Conservation (phyloP, 345 rosid species). For the Dovyalis caffra region DNA sequence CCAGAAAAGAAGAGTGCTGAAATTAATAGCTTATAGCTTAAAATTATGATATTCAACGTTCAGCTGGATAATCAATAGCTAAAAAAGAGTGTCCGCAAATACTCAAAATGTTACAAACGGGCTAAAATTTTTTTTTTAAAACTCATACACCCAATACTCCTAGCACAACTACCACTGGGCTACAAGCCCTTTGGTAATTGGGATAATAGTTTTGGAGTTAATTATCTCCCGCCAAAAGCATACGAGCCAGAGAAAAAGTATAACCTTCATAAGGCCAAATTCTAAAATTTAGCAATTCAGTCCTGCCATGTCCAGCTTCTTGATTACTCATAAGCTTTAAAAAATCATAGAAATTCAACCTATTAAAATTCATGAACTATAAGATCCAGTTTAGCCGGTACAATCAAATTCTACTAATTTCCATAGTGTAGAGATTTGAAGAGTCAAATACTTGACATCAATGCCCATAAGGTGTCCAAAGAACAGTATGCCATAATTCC, state of each 20-base stretch:
- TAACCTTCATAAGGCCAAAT: not conserved
- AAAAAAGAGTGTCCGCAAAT: not conserved
- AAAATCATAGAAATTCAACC: not conserved
- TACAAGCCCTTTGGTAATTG: too few relatives aligned
- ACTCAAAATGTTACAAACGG: not conserved
- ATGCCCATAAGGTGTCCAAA: not conserved
- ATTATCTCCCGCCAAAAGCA: not conserved
- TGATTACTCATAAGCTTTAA: not conserved
- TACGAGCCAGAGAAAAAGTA: not conserved
- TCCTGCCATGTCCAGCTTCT: not conserved
- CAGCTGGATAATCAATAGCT: not conserved
- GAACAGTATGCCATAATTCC: not conserved
- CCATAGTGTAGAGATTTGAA: not conserved
- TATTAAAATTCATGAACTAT: not conserved
- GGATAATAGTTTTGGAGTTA: not conserved
- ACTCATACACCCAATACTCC: too few relatives aligned
- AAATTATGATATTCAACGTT: not conserved
- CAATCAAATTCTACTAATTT: not conserved
- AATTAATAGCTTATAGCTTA: not conserved
- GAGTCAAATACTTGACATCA: not conserved
- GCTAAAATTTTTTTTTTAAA: too few relatives aligned
- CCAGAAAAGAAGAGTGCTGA: not conserved
- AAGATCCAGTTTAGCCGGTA: not conserved
- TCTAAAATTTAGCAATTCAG: not conserved
- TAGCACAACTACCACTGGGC: too few relatives aligned